A percentile compares a stretch with the other conserved stretches of the same genome.
These are phyloP conservation scores for Peziza echinospora DNA, from an alignment of 495 filamentous ascomycete species.

Conservation along the genomic window DNA sequence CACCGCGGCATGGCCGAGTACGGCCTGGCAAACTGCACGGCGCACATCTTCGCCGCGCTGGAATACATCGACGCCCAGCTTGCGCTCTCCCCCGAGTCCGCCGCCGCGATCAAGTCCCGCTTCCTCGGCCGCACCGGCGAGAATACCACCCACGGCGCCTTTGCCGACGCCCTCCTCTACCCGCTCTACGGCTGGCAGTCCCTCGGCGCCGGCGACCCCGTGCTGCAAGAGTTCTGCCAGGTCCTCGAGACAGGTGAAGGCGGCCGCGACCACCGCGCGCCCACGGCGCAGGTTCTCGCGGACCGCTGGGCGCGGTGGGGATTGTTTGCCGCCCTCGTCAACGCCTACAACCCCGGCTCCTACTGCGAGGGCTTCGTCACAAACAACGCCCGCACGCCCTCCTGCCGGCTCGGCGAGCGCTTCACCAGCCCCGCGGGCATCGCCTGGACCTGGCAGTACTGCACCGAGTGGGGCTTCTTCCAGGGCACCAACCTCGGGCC, in stretches of 20 bases:
- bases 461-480: conserved; percentile 36
- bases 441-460: conserved; percentile 40
- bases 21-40: conserved; percentile 32
- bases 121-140: conserved; percentile 31
- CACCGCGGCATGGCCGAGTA: conserved; percentile 31
- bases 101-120: conserved; percentile 26
- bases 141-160: conserved; percentile 28
- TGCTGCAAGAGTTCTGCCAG: conserved; percentile 28
- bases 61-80: conserved; percentile 30
- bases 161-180: conserved; percentile 24
- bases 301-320: conserved; percentile 30
- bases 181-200: conserved; percentile 28
- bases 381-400: conserved; percentile 5
- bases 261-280: neutral
- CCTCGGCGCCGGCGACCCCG: conserved; percentile 21
- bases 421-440: conserved; percentile 23
- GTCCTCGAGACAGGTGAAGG: conserved; percentile 20
- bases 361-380: conserved; percentile 20
- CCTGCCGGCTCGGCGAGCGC: conserved; percentile 25
- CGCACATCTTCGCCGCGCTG: conserved; percentile 30
- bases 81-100: conserved; percentile 16
- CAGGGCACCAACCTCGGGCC: conserved; percentile 31
- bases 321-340: conserved; percentile 23
- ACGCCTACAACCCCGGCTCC: conserved; percentile 21
- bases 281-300: conserved; percentile 21